phyloP scores from a whole-genome alignment of 371 early-diverging fungal species.

The Vairimorpha apis region DNA sequence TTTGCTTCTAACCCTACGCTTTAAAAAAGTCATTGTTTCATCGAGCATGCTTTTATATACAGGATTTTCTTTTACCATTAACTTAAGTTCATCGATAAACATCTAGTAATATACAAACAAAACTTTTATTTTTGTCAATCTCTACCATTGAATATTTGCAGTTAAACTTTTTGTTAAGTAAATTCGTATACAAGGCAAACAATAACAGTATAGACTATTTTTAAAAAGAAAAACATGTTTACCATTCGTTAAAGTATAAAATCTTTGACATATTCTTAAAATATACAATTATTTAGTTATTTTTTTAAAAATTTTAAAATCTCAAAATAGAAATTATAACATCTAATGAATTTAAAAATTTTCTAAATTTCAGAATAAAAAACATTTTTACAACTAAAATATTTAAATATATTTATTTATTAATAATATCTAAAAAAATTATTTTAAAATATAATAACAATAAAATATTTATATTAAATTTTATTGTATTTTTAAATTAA shows the following conservation, averaged over 20 bases:
- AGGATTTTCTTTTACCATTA: background rate
- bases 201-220: background rate
- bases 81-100: background rate
- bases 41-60: background rate
- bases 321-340: background rate
- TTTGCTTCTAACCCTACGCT: background rate
- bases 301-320: background rate
- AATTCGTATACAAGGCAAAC: background rate
- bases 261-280: background rate
- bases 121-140: background rate
- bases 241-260: background rate
- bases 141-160: background rate
- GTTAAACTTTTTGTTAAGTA: background rate
- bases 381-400: too few relatives aligned
- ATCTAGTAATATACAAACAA: background rate
- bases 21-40: background rate
- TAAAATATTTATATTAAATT: too few relatives aligned
- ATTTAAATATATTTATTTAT: too few relatives aligned
- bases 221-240: background rate
- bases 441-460: too few relatives aligned
- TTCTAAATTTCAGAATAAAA: background rate
- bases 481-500: too few relatives aligned
- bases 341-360: background rate
- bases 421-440: too few relatives aligned
- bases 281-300: background rate